These are phyloP conservation scores for Fusarium sacchari DNA, from an alignment of 2,329 filamentous ascomycete genomes.

Conservation along the genomic window DNA sequence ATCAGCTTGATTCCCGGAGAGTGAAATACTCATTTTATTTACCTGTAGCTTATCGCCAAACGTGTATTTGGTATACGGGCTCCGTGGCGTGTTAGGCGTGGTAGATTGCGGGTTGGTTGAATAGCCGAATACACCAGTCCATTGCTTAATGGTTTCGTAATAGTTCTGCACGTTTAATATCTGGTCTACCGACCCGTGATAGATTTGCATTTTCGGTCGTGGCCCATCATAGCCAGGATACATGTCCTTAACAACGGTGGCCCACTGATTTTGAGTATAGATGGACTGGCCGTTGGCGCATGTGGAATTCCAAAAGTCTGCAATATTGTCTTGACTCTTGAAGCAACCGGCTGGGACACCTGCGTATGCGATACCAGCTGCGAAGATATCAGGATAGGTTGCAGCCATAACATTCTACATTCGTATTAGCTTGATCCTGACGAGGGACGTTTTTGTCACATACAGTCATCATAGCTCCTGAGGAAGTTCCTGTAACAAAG, in stretches of 20 bases:
- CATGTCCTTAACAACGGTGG: slow-evolving; percentile 55
- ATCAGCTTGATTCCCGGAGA: not conserved
- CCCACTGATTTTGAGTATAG: slow-evolving; percentile 54
- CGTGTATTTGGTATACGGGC: slow-evolving; percentile 52
- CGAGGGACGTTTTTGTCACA: not conserved
- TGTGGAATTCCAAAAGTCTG: slow-evolving; percentile 63
- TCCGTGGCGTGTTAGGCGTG: slow-evolving; percentile 48
- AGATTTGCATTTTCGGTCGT: slow-evolving; percentile 67
- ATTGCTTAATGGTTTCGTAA: slow-evolving; percentile 66
- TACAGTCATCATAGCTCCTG: slow-evolving; percentile 42
- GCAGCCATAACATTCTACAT: slow-evolving; percentile 58
- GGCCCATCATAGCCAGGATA: slow-evolving; percentile 61
- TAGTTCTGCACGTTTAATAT: slow-evolving; percentile 64
- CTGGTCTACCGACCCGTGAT: slow-evolving; percentile 63
- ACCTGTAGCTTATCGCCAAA: slow-evolving; percentile 48
- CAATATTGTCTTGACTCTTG: slow-evolving; percentile 51
- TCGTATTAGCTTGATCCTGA: slow-evolving; percentile 18
- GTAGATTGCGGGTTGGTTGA: slow-evolving; percentile 45
- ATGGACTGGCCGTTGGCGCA: slow-evolving; percentile 62
- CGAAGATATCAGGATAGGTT: slow-evolving; percentile 65
- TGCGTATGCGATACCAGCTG: slow-evolving; percentile 60
- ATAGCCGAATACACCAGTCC: slow-evolving; percentile 61
- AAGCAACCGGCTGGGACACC: slow-evolving; percentile 68
- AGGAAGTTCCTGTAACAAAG: slow-evolving; percentile 55
- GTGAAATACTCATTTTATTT: not conserved